Conservation (phyloP, 1,139 yeast species). For the Blastobotrys elegans region DNA sequence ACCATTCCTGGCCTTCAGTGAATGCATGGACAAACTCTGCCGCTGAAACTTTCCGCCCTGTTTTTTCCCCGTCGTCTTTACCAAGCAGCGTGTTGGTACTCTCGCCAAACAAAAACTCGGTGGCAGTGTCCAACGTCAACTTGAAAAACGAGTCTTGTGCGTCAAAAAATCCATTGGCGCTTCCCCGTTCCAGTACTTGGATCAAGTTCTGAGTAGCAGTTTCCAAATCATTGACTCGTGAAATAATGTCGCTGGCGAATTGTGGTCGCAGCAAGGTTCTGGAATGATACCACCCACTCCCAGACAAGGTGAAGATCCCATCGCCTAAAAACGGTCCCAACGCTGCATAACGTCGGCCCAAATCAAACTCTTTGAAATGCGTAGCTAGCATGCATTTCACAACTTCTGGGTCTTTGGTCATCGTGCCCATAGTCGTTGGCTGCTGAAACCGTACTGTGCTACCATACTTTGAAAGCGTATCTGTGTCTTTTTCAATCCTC, state of each 20-base stretch:
- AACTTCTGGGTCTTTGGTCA: slow-evolving; percentile 35
- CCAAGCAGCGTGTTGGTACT: slow-evolving; percentile 40
- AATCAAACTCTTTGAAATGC: slow-evolving; percentile 47
- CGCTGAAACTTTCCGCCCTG: slow-evolving; percentile 20
- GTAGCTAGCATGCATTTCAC: slow-evolving; percentile 35
- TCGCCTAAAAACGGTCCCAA: slow-evolving; percentile 48
- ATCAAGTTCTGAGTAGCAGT: slow-evolving; percentile 25
- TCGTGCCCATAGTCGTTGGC: background rate
- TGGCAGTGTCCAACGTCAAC: slow-evolving; percentile 53
- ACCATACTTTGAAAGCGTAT: background rate
- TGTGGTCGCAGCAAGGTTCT: slow-evolving; percentile 57
- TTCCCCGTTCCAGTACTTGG: background rate
- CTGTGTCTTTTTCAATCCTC: background rate
- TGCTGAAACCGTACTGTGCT: slow-evolving; percentile 5
- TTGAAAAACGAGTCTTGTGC: slow-evolving; percentile 46
- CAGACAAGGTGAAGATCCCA: slow-evolving; percentile 55
- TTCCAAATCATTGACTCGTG: slow-evolving; percentile 35
- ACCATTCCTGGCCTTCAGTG: slow-evolving; percentile 39
- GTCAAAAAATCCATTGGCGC: slow-evolving; percentile 34
- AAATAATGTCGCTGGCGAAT: slow-evolving; percentile 47
- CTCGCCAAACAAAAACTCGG: slow-evolving; percentile 57
- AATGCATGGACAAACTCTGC: slow-evolving; percentile 43
- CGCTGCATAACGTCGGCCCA: slow-evolving; percentile 44
- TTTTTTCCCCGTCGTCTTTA: slow-evolving; percentile 15
- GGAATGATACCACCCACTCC: slow-evolving; percentile 54